phyloP scores from a whole-genome alignment of 1,284 basidiomycete species.

The Sporisorium exsertum region DNA sequence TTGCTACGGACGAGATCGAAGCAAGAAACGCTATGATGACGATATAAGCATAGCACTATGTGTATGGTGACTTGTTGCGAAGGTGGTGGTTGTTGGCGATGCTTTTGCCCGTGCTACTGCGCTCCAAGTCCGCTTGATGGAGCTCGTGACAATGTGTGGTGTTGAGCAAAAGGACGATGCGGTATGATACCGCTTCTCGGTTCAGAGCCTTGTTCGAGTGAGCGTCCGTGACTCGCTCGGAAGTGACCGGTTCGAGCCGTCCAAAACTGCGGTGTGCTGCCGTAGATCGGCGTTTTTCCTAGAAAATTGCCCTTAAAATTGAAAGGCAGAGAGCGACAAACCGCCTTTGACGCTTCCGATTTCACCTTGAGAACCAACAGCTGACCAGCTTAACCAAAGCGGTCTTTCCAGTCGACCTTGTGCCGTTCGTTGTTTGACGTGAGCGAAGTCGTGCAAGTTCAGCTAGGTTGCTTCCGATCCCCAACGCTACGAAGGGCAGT shows the following conservation, averaged over 20 bases:
- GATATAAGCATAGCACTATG: constrained; percentile 20
- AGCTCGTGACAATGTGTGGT: not conserved
- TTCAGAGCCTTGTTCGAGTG: constrained; percentile 3
- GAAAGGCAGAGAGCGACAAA: not conserved
- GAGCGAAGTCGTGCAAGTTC: too few species aligned
- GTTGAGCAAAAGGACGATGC: constrained; percentile 6
- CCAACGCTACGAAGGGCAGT: too few species aligned
- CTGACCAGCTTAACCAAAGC: too few species aligned
- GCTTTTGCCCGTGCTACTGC: not conserved
- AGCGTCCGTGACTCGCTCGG: constrained; percentile 43
- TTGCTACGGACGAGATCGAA: not conserved
- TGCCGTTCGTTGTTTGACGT: too few species aligned
- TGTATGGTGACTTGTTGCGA: not conserved
- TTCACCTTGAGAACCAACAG: not conserved
- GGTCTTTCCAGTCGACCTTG: too few species aligned
- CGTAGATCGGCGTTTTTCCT: not conserved
- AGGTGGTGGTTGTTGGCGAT: not conserved
- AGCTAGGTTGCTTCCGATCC: too few species aligned
- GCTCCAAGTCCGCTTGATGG: too few species aligned
- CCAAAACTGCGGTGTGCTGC: constrained; percentile 7
- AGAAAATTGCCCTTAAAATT: too few species aligned
- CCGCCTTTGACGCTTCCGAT: not conserved
- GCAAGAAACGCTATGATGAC: not conserved
- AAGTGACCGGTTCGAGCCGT: constrained; percentile 20
- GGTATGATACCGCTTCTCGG: constrained; percentile 13